These are phyloP conservation scores for Ophiocordyceps unilateralis DNA, from an alignment of 2,329 filamentous ascomycete genomes.

Conservation along the genomic window DNA sequence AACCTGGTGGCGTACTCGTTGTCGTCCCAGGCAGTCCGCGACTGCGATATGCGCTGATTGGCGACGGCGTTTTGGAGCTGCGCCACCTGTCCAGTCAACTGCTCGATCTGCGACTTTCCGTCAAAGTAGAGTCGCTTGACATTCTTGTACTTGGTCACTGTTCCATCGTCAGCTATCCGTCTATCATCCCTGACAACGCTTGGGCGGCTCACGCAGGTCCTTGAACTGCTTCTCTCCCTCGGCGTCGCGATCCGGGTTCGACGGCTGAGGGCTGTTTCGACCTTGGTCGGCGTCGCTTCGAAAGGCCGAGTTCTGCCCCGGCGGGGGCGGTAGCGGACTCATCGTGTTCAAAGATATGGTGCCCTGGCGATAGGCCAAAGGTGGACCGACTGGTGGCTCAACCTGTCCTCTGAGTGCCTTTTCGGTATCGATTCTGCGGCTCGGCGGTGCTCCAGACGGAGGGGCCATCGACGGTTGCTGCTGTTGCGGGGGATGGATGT, in stretches of 20 bases:
- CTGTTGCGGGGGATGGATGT: conserved; percentile 12
- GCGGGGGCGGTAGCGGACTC: conserved; percentile 24
- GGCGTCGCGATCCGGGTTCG: conserved; percentile 21
- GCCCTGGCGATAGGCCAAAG: conserved; percentile 34
- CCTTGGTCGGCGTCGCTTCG: conserved; percentile 27
- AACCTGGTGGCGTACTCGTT: conserved; percentile 85
- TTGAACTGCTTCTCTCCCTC: conserved; percentile 40
- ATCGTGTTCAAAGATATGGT: conserved; percentile 25
- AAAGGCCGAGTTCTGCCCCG: conserved; percentile 18
- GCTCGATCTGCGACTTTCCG: conserved; percentile 80
- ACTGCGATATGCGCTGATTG: conserved; percentile 87
- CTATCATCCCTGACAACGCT: background rate
- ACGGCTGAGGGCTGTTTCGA: conserved; percentile 39
- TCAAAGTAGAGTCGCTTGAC: conserved; percentile 98
- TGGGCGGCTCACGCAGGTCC: conserved; percentile 30
- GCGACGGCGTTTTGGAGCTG: conserved; percentile 94
- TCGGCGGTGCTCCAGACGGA: conserved; percentile 22
- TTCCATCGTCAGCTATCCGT: conserved; percentile 4
- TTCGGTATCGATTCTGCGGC: conserved; percentile 32
- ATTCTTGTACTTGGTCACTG: conserved; percentile 92
- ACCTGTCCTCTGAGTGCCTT: conserved; percentile 24
- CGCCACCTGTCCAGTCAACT: conserved; percentile 74
- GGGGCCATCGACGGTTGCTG: conserved; percentile 29
- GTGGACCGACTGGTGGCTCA: conserved; percentile 27
- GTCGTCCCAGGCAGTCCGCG: conserved; percentile 85